Percentiles rank a stretch among this genome's conserved stretches.
These are phyloP conservation scores for Thelephora terrestris DNA, from an alignment of 1,284 basidiomycete species.

Conservation along the genomic window DNA sequence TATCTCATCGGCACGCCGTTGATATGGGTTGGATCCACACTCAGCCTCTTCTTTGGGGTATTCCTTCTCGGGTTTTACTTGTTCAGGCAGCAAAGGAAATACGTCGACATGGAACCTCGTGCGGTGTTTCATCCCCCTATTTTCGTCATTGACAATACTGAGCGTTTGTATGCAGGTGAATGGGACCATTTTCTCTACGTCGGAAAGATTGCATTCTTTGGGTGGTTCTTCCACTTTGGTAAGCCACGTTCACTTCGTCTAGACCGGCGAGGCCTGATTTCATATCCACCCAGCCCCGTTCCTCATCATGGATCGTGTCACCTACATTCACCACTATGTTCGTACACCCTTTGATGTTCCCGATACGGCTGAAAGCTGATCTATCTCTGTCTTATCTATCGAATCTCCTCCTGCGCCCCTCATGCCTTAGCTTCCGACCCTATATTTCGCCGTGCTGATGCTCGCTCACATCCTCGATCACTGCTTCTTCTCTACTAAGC, in stretches of 20 bases:
- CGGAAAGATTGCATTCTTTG: conserved; percentile 82
- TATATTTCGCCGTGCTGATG: conserved; percentile 95
- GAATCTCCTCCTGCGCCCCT: background rate
- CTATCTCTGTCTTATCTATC: background rate
- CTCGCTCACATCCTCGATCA: conserved; percentile 86
- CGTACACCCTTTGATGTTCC: conserved; percentile 17
- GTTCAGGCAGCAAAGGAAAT: conserved; percentile 80
- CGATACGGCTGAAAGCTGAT: too few species aligned
- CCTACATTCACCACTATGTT: conserved; percentile 85
- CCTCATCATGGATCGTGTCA: conserved; percentile 92
- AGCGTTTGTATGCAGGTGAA: conserved; percentile 38
- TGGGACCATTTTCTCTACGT: conserved; percentile 96
- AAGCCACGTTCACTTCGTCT: conserved; percentile 19
- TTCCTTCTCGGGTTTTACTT: conserved; percentile 61
- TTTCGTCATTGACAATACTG: background rate
- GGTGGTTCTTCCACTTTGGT: conserved; percentile 92
- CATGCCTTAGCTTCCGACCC: conserved; percentile 67
- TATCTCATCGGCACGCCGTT: conserved; percentile 91
- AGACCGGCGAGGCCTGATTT: background rate
- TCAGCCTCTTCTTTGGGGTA: conserved; percentile 55
- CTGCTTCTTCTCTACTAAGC: conserved; percentile 73
- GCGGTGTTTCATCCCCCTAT: conserved; percentile 20
- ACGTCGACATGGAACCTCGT: conserved; percentile 84
- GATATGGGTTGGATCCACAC: conserved; percentile 82
- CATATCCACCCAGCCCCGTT: conserved; percentile 64